Evolutionary conservation across 768 basidiomycete species (phyloP), one percentile per base, ranked within the genome.

Genomic region (Auricularia sp.): DNA sequence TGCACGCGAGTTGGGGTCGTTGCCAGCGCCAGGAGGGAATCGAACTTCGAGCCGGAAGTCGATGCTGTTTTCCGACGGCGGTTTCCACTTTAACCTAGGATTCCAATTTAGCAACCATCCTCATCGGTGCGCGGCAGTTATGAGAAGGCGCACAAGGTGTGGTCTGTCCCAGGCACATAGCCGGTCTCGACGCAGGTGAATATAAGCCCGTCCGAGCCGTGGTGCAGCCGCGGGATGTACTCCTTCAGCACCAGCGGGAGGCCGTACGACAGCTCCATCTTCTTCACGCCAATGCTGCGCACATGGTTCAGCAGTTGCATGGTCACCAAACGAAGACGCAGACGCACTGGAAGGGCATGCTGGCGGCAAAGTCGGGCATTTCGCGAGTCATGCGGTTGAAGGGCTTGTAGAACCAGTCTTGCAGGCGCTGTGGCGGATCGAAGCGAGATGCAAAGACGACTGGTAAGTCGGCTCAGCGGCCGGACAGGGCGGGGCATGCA

Each of bases 31-130:
- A 12, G 93, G 84, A 0, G 96, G 94, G 73, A 98, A 99, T 36
- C 93, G 87, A n/a, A 99, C 78, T 61, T 94, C 83, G 35, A 98
- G 87, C 74, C 93, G 93, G 80, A 99, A 98, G 74, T 99, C 97
- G 70, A 98, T 88, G 1, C 94, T 95, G 73, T 99, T 99, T 72
- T 98, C 96, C 1, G 89, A 91, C 0, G 97, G 94, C 1, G 95
- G 94, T 74, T 99, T 99, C 97, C 97, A 99, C 75, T 99, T 99
- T 71, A 99, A 75, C 67, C 96, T 98, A 69, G 35, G 23, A n/a
- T 12, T 12, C 69, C 42, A 18, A 42, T 42, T 42, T 42, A 42
- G 18, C 33, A 29, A 33, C 8, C n/a, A 44, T 29, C 23, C 33
- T 1, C 56, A 34, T 3, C 35, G 58, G 16, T 44, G 21, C 14